Conservation (phyloP, 192 early-diverging fungal genomes). For the Umbelopsis ramanniana region DNA sequence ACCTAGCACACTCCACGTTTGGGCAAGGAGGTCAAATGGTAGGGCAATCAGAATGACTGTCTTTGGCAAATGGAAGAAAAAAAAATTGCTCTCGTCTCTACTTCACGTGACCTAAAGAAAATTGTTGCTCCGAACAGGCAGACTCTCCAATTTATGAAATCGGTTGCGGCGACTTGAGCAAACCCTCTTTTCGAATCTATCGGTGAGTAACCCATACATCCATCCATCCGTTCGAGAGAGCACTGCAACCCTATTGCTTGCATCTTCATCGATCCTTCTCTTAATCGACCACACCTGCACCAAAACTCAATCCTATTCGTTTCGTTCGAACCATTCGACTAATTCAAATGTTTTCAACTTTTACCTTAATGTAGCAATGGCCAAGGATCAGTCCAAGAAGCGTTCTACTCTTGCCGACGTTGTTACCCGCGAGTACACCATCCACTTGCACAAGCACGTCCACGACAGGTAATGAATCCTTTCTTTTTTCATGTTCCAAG, state of each 20-base stretch:
- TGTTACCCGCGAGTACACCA: slow-evolving; percentile 98
- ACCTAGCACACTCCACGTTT: not conserved
- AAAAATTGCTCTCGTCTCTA: not conserved
- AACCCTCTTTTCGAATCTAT: slow-evolving; percentile 26
- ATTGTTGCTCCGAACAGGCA: not conserved
- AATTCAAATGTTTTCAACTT: slow-evolving; percentile 23
- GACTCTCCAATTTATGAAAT: not conserved
- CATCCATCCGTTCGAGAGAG: not conserved
- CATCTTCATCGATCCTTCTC: not conserved
- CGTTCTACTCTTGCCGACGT: slow-evolving; percentile 86
- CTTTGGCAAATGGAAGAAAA: not conserved
- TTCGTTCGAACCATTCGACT: not conserved
- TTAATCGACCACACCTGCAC: not conserved
- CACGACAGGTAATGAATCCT: slow-evolving; percentile 60
- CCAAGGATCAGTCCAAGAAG: slow-evolving; percentile 74
- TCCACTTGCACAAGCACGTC: slow-evolving; percentile 98
- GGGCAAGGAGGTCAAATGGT: not conserved
- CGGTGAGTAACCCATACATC: slow-evolving; percentile 20
- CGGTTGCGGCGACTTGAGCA: not conserved
- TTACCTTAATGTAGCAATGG: slow-evolving; percentile 53
- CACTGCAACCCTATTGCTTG: not conserved
- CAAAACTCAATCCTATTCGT: too few species aligned
- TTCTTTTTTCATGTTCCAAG: slow-evolving; percentile 1
- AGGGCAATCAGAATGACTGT: not conserved
- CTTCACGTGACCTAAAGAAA: not conserved